Base-by-base conservation (phyloP, 2,329 filamentous ascomycete genomes). In the Calonectria pseudoturangicola region DNA sequence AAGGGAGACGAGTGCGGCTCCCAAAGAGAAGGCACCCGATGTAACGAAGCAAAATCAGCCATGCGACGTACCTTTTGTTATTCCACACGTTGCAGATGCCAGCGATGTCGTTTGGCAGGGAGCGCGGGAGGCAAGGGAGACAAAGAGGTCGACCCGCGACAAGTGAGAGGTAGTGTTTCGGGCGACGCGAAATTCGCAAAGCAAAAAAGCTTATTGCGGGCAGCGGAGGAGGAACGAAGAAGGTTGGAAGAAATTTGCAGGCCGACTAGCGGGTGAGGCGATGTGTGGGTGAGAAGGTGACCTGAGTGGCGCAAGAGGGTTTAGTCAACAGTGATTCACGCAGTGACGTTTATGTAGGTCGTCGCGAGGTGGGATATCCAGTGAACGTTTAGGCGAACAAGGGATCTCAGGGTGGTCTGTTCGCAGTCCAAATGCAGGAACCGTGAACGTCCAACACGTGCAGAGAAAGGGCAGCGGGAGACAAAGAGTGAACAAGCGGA, bases 351-450 rank as follows among this genome's bases (percentile, higher is more conserved):
- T 60, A 48, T 62, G 30, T 48, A 36, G 33, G 48, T 70, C 43
- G 73, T 70, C 63, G 62, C 51, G 68, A 77, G 71, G 75, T 62
- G 74, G 74, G 75, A 75, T 73, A 71, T 76, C 66, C 51, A 58
- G 51, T 21, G 30, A 73, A 73, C 70, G 75, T 79, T 71, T 54
- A 74, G 68, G 60, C 39, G 51, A 28, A 62, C 68, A 77, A 73
- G 75, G 78, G 78, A 79, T 80, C 77, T 76, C 72, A 75, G 75
- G 73, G 79, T 80, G 79, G 78, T 80, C 79, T 80, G 79, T 80
- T 80, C 80, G 75, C 77, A 73, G 70, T 73, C 70, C 79, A 78
- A 67, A 80, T 76, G 77, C 79, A 80, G 78, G 80, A 79, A 78
- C 79, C 75, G 68, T 73, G 71, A 71, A 73, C 51, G 78, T 80